A percentile compares a stretch with the other conserved stretches of the same genome.
Conservation (phyloP, 1,284 basidiomycete species). For the Marasmius oreades region DNA sequence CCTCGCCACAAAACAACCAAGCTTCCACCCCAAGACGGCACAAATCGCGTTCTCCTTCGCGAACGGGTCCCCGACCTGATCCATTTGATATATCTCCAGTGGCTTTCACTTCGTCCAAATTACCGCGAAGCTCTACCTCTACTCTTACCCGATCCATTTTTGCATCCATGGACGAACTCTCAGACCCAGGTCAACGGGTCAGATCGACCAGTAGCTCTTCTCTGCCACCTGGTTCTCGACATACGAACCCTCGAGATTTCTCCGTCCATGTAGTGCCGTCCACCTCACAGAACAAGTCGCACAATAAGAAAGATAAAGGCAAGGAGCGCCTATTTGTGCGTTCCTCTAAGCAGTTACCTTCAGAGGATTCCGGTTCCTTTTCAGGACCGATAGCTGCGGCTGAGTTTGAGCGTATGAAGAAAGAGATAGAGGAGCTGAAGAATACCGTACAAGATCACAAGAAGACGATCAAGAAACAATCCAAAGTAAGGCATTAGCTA, state of each 20-base stretch:
- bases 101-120: not conserved
- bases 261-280: not conserved
- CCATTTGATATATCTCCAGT: not conserved
- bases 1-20: not conserved
- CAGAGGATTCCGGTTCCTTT: constrained; percentile 15
- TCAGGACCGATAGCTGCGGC: constrained; percentile 34
- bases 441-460: constrained; percentile 45
- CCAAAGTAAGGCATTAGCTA: constrained; percentile 40
- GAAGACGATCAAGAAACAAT: constrained; percentile 53
- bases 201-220: not conserved
- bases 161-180: constrained; percentile 3
- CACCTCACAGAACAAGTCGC: not conserved
- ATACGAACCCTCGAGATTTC: not conserved
- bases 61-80: not conserved
- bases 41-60: constrained; percentile 1
- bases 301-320: constrained; percentile 16
- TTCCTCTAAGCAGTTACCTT: constrained; percentile 6
- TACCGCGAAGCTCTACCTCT: not conserved
- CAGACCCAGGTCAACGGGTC: constrained; percentile 2
- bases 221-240: not conserved
- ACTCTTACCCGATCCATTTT: not conserved
- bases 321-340: constrained; percentile 14
- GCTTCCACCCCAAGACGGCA: not conserved
- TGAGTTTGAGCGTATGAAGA: constrained; percentile 46
- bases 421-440: constrained; percentile 42